A percentile compares a stretch with the other conserved stretches of the same genome.
phyloP scores from a whole-genome alignment of 331 rosid species.

The Pyrus hybrid region DNA sequence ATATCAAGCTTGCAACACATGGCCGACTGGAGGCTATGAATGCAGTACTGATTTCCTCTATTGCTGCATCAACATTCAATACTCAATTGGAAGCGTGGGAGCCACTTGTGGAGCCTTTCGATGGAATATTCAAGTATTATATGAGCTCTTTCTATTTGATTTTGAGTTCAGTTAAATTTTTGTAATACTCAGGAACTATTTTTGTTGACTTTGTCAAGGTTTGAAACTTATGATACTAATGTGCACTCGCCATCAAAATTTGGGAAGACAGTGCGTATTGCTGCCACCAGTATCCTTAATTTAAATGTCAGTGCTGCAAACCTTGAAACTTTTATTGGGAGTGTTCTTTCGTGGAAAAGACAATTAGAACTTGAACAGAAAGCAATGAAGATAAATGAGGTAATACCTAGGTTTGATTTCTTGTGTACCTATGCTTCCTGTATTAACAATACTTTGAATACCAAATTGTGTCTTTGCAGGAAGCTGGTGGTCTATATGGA shows the following conservation, averaged over 20 bases:
- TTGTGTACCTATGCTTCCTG: neutral
- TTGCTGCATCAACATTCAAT: conserved; percentile 95
- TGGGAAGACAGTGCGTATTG: conserved; percentile 81
- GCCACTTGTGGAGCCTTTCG: conserved; percentile 94
- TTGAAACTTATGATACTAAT: conserved; percentile 75
- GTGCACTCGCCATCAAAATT: conserved; percentile 47
- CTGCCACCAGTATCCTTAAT: conserved; percentile 80
- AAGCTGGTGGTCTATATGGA: conserved; percentile 34
- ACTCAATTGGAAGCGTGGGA: conserved; percentile 98
- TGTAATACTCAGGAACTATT: neutral
- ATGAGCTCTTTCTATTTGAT: neutral
- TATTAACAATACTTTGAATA: neutral
- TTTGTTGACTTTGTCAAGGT: conserved; percentile 35
- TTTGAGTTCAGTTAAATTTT: neutral
- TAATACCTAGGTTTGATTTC: conserved; percentile 24
- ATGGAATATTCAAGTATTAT: conserved; percentile 92
- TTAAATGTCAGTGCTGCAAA: conserved; percentile 86
- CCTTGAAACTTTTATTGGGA: conserved; percentile 66
- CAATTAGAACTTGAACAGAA: conserved; percentile 82
- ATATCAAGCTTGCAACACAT: conserved; percentile 93
- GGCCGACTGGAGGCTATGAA: conserved; percentile 84
- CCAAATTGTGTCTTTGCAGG: conserved; percentile 44
- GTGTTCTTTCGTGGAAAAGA: conserved; percentile 83
- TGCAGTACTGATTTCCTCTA: conserved; percentile 85
- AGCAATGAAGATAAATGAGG: conserved; percentile 63